Evolutionary conservation across 257 asterid genomes (phyloP).

Genomic region (Nicotiana tomentosiformis): DNA sequence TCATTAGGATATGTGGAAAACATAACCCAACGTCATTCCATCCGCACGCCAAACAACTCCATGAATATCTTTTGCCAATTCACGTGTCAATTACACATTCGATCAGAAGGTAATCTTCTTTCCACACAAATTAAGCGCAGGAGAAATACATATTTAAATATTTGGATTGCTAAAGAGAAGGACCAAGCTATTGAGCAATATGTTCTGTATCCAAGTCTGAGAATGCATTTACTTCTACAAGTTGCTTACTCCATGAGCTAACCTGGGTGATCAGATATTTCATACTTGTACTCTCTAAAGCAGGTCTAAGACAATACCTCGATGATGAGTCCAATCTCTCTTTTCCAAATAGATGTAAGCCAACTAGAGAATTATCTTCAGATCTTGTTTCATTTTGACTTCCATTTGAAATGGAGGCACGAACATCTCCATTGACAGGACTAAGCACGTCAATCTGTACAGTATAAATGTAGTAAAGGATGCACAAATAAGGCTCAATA

Average conservation of each 20-base stretch:
- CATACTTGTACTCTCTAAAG: neutral
- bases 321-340: slow-evolving; percentile 43
- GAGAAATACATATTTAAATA: neutral
- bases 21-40: neutral
- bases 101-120: neutral
- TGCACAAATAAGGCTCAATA: slow-evolving; percentile 6
- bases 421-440: slow-evolving; percentile 61
- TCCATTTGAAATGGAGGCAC: slow-evolving; percentile 38
- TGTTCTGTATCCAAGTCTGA: neutral
- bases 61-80: neutral
- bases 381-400: slow-evolving; percentile 29
- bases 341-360: slow-evolving; percentile 65
- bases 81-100: neutral
- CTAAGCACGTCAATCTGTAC: slow-evolving; percentile 69
- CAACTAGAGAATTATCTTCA: slow-evolving; percentile 45
- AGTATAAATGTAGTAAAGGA: slow-evolving; percentile 9
- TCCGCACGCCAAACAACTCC: neutral
- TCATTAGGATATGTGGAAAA: neutral
- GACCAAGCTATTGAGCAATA: neutral
- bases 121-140: neutral
- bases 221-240: neutral
- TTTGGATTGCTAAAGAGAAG: neutral
- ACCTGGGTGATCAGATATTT: neutral
- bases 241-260: neutral
- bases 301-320: slow-evolving; percentile 28